Evolutionary conservation across 2,329 filamentous ascomycete genomes (phyloP).

Genomic region (Exutisphaerella laricina): DNA sequence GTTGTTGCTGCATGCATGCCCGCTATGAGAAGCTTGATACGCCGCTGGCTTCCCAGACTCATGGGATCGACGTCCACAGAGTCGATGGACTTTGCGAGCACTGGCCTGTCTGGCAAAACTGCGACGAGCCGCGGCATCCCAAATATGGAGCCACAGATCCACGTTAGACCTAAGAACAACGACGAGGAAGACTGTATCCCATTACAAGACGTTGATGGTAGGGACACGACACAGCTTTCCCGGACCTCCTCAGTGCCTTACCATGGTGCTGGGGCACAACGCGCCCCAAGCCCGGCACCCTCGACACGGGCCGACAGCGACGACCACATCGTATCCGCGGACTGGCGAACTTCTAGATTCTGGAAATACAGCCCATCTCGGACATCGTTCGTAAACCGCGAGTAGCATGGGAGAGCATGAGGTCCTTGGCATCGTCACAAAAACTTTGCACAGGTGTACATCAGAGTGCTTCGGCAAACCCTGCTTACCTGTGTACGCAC

Average conservation of each 20-base stretch:
- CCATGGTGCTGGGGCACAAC: background rate
- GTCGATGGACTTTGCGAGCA: conserved; percentile 1
- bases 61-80: conserved; percentile 12
- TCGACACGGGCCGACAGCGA: background rate
- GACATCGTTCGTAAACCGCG: too few relatives aligned
- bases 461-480: too few relatives aligned
- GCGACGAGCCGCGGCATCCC: conserved; percentile 5
- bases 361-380: too few relatives aligned
- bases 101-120: conserved; percentile 6
- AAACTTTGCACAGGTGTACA: too few relatives aligned
- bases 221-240: background rate
- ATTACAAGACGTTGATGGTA: conserved; percentile 7
- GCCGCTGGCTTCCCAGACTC: conserved; percentile 11
- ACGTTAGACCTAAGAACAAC: conserved; percentile 8
- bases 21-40: conserved; percentile 14
- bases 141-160: conserved; percentile 6
- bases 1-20: conserved; percentile 17
- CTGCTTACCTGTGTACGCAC: too few relatives aligned
- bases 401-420: too few relatives aligned
- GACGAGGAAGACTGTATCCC: conserved; percentile 17
- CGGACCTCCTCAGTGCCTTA: background rate
- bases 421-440: too few relatives aligned
- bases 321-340: background rate
- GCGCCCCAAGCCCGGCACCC: background rate
- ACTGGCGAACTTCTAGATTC: too few relatives aligned